phyloP scores from a whole-genome alignment of 1,284 basidiomycete genomes.

The Malassezia slooffiae region DNA sequence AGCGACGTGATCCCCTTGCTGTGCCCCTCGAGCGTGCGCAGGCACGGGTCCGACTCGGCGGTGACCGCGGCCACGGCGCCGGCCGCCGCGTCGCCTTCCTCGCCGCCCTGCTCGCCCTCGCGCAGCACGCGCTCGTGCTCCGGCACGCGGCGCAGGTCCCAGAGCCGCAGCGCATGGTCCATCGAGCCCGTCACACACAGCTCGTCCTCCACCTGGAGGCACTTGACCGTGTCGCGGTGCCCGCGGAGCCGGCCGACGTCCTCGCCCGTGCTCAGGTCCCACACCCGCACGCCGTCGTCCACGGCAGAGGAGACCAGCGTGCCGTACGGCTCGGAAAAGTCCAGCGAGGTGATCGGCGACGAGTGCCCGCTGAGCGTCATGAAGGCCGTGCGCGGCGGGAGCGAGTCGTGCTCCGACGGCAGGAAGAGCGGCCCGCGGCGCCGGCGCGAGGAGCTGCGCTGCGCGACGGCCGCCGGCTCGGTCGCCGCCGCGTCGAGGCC shows the following conservation, averaged over 20 bases:
- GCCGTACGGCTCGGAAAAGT: conserved; percentile 94
- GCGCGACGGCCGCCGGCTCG: conserved; percentile 14
- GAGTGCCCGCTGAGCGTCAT: conserved; percentile 79
- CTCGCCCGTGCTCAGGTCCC: conserved; percentile 63
- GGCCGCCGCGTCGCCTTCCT: conserved; percentile 15
- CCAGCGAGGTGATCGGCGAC: conserved; percentile 72
- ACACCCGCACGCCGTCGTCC: conserved; percentile 60
- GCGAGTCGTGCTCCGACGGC: conserved; percentile 90
- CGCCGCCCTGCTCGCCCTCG: conserved; percentile 13
- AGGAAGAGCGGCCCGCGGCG: conserved; percentile 65
- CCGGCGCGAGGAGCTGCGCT: conserved; percentile 23
- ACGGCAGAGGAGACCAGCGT: conserved; percentile 67
- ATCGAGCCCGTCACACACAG: conserved; percentile 80
- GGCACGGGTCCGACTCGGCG: conserved; percentile 53
- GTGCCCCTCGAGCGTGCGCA: conserved; percentile 75
- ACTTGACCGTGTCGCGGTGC: conserved; percentile 56
- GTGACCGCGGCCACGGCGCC: conserved; percentile 44
- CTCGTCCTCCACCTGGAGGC: conserved; percentile 82
- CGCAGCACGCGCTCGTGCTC: conserved; percentile 31
- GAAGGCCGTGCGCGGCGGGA: conserved; percentile 87
- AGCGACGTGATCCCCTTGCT: conserved; percentile 80
- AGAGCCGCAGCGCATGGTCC: conserved; percentile 60
- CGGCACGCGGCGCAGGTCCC: conserved; percentile 41
- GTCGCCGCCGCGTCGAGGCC: conserved; percentile 25
- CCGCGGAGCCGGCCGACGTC: conserved; percentile 40